Evolutionary conservation across 352 stramenopile species (phyloP), one percentile per base, ranked within the genome.

Genomic region (Pythium oligandrum): DNA sequence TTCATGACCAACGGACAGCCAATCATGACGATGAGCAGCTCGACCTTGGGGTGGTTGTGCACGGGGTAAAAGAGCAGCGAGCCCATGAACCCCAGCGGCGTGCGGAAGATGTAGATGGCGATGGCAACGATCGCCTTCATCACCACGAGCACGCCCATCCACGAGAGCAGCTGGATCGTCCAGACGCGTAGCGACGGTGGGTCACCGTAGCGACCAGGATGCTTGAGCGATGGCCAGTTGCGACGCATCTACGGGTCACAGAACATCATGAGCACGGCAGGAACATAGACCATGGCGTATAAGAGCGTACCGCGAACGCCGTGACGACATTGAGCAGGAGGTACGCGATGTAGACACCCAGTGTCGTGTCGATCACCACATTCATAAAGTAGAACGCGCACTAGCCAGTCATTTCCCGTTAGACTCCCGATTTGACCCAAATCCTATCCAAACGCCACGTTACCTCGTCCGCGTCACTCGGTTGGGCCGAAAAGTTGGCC

Each of bases 331-430:
- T 74, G 26, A 92, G 58, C 48, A 90, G 71, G 59, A 88, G 60
- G 68, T 86, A 93, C 9, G 81, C 82, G 59, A 93, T 83, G 56
- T 90, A 86, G 37, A 93, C 79, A 55, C 82, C 82, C 17, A 93
- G 61, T 26, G 79, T 89, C 37, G 82, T 93, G 63, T 90, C 82
- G 46, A 93, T 85, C 53, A 86, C 74, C 6, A 93, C 82, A 53
- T 90, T 93, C 72, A 93, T 87, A 53, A 93, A 93, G 68, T 93
- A 93, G 48, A 89, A 90, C 44, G 82, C 82, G 48, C 82, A 93
- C 76, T 91, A 35, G 7, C 38, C 17, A 26, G 17, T 26, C 17
- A 26, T 26, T 26, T 26, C 17, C 17, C 17, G 17, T 26, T 26
- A 26, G 17, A 26, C 17, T 26, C 17, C 0, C 17, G 17, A 26